phyloP scores from a whole-genome alignment of 140 eudicot genomes.

The Cichorium intybus region DNA sequence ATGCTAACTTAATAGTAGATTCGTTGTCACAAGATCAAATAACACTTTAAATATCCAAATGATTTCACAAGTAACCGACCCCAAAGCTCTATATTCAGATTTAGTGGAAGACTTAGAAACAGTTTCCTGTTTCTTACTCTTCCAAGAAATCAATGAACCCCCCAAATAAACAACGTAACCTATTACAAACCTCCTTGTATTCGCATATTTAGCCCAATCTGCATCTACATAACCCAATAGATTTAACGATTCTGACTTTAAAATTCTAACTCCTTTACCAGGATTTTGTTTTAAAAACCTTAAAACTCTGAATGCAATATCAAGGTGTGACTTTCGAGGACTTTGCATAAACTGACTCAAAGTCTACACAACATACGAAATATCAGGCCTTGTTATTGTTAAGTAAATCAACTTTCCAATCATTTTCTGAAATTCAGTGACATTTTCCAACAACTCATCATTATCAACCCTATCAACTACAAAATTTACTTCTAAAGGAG shows the following conservation, averaged over 20 bases:
- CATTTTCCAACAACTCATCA: background rate
- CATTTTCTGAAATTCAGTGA: too few species aligned
- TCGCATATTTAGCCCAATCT: background rate
- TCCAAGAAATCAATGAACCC: background rate
- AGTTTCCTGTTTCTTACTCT: background rate
- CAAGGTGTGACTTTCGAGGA: too few species aligned
- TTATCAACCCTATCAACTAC: background rate
- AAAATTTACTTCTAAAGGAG: background rate
- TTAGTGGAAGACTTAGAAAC: too few species aligned
- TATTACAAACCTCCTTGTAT: background rate
- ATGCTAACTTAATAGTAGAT: too few species aligned
- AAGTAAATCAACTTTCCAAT: background rate
- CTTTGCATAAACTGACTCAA: background rate
- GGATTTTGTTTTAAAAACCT: too few species aligned
- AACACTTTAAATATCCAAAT: too few species aligned
- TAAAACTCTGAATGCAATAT: too few species aligned
- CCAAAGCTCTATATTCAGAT: too few species aligned
- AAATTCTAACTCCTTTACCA: too few species aligned
- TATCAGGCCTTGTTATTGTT: background rate
- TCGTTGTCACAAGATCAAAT: too few species aligned
- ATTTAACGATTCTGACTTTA: background rate
- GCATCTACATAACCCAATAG: background rate
- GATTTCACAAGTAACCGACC: background rate
- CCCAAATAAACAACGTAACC: background rate
- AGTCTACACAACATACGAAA: background rate